Base-by-base conservation (phyloP, 306 rosid genomes). In the Rosa chinensis region DNA sequence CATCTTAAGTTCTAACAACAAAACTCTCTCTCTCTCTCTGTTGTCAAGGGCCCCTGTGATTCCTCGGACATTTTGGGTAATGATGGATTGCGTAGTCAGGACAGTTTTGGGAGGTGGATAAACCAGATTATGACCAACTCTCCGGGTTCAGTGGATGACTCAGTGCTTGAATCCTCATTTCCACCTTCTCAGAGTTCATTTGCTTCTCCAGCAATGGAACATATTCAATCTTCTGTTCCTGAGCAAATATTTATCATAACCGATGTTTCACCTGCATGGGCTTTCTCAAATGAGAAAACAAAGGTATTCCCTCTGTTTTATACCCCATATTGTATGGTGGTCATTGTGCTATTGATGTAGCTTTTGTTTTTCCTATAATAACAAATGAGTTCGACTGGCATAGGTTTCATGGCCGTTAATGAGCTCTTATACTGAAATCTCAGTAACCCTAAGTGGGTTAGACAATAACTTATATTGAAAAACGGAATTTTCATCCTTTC, bases 61-160 rank as follows among this genome's bases (percentile, higher is more conserved):
- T 85, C 89, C 56, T 48, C 40, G 75, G 78, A 83, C 58, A 74
- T 71, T 75, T 76, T 78, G 83, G 86, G 75, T 70, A 79, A 82
- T 82, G 87, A 75, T 28, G 84, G 86, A 79, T 85, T 95, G 90
- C 90, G 85, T 72, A 89, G 91, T 77, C 97, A 91, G 92, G 94
- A 87, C 83, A 96, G 97, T 85, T 93, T 96, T 79, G 97, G 97
- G 82, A 89, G 84, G 86, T 96, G 98, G 97, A 82, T 91, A 77
- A 88, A 81, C 74, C 52, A 86, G 58, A 79, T 96, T 11, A 81
- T 90, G 77, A 79, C 81, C 20, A 94, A 89, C 61, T 86, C 96
- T 69, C 79, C 93, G 1, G 86, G 87, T 77, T 88, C 96, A 72
- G 83, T 68, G 47, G 88, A 85, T 71, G 91, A 84, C 70, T 80